Evolutionary conservation across 768 basidiomycete genomes (phyloP).

Genomic region (Leccinum ochraceum): DNA sequence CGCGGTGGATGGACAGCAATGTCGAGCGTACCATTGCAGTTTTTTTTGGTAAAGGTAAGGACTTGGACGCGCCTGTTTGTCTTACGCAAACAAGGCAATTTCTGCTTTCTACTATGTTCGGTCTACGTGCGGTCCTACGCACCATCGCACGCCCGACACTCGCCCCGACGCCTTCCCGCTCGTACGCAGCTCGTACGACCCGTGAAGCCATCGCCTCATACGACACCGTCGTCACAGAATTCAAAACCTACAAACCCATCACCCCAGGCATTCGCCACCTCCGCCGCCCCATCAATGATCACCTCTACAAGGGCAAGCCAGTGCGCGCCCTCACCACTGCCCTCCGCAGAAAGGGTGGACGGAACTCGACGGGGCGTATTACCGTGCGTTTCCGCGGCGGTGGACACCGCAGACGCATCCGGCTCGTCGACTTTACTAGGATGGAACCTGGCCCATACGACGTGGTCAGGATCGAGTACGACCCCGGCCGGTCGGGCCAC

Average conservation of each 20-base stretch:
- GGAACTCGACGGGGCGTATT: conserved; percentile 80
- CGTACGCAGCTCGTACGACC: conserved; percentile 38
- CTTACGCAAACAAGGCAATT: conserved; percentile 27
- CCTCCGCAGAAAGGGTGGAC: conserved; percentile 81
- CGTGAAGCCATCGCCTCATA: conserved; percentile 35
- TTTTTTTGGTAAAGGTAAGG: conserved; percentile 1
- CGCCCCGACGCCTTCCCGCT: conserved; percentile 18
- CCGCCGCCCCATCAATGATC: conserved; percentile 75
- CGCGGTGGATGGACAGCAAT: not conserved
- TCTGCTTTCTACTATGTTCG: conserved; percentile 14
- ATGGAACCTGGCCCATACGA: conserved; percentile 79
- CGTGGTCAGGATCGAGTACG: conserved; percentile 94
- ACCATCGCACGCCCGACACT: conserved; percentile 7
- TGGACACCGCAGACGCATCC: conserved; percentile 84
- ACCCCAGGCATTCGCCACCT: conserved; percentile 87
- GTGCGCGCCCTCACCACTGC: conserved; percentile 80
- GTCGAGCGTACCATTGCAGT: conserved; percentile 29
- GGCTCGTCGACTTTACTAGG: conserved; percentile 84
- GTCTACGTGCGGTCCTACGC: conserved; percentile 23
- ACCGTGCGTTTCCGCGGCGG: conserved; percentile 90
- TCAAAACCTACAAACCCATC: conserved; percentile 90
- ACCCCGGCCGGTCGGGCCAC: conserved; percentile 91
- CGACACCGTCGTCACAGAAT: conserved; percentile 51
- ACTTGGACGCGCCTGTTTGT: conserved; percentile 35
- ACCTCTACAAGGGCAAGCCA: conserved; percentile 86